A percentile compares a stretch with the other conserved stretches of the same genome.
Conservation (phyloP, 106 monocot genomes). For the Ottelia alismoides region DNA sequence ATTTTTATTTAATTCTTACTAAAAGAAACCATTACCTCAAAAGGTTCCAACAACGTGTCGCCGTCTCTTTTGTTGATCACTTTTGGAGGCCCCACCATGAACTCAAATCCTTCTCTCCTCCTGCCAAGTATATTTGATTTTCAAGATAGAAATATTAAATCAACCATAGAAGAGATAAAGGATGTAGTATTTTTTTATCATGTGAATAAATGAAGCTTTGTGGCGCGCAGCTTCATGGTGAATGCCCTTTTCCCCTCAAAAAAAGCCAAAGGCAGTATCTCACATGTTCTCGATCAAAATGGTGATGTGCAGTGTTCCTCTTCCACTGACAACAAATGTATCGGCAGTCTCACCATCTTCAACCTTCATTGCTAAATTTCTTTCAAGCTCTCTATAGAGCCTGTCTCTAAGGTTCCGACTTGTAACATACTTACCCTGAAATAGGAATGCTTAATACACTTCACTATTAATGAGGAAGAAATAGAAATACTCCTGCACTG, state of each 20-base stretch:
- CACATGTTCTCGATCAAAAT: constrained; percentile 98
- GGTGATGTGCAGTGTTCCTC: constrained; percentile 92
- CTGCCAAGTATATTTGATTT: no score
- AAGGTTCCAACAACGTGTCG: constrained; percentile 73
- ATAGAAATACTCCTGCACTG: no score
- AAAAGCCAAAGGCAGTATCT: no score
- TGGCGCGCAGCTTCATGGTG: no score
- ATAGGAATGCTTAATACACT: no score
- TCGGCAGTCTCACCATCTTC: constrained; percentile 98
- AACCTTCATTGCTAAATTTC: constrained; percentile 96
- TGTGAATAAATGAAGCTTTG: no score
- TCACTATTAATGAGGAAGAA: no score
- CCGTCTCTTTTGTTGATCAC: constrained; percentile 83
- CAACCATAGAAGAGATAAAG: neutral
- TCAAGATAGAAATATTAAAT: no score
- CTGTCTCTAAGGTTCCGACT: constrained; percentile 95
- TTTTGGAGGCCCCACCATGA: constrained; percentile 98
- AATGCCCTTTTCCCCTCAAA: no score
- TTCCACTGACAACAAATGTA: constrained; percentile 92
- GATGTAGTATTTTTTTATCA: no score
- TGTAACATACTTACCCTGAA: constrained; percentile 93
- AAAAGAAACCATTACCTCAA: constrained; percentile 46
- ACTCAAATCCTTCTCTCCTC: constrained; percentile 98
- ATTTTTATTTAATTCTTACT: neutral
- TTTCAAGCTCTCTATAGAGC: constrained; percentile 80